Evolutionary conservation across 192 early-diverging fungal genomes (phyloP).

Genomic region (Backusella luteola): DNA sequence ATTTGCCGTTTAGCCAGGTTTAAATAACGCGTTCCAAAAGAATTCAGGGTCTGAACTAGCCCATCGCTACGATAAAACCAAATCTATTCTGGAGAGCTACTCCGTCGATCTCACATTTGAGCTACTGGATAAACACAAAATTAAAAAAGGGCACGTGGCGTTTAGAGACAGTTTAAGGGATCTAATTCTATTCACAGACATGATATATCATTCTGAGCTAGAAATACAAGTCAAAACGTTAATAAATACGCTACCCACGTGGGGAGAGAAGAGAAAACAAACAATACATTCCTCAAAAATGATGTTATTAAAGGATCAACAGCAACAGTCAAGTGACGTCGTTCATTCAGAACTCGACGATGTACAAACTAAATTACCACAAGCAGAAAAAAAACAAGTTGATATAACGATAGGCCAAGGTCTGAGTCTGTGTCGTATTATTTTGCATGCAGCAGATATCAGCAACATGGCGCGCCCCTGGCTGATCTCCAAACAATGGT

Average conservation of each 20-base stretch:
- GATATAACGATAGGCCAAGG: constrained; percentile 43
- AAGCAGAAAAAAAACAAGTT: neutral
- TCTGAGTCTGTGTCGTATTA: constrained; percentile 54
- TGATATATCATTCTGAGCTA: constrained; percentile 6
- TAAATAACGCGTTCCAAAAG: constrained; percentile 84
- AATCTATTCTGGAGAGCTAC: constrained; percentile 79
- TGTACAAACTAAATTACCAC: neutral
- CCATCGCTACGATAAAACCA: constrained; percentile 55
- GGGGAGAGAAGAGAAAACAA: neutral
- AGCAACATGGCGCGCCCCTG: constrained; percentile 82
- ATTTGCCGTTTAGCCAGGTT: constrained; percentile 63
- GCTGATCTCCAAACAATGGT: constrained; percentile 83
- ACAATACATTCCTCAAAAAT: neutral
- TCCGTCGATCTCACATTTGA: constrained; percentile 68
- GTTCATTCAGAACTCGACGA: constrained; percentile 2
- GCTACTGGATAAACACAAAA: constrained; percentile 65
- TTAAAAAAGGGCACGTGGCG: constrained; percentile 38
- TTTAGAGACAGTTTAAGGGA: neutral
- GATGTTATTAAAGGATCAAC: neutral
- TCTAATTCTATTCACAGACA: constrained; percentile 17
- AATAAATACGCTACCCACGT: neutral
- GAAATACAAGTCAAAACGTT: constrained; percentile 5
- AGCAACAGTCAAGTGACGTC: neutral
- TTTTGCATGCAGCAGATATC: constrained; percentile 83
- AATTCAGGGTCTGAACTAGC: constrained; percentile 78